These are phyloP conservation scores for Chaetomium sp. DNA, from an alignment of 2,329 filamentous ascomycete species.

Conservation along the genomic window DNA sequence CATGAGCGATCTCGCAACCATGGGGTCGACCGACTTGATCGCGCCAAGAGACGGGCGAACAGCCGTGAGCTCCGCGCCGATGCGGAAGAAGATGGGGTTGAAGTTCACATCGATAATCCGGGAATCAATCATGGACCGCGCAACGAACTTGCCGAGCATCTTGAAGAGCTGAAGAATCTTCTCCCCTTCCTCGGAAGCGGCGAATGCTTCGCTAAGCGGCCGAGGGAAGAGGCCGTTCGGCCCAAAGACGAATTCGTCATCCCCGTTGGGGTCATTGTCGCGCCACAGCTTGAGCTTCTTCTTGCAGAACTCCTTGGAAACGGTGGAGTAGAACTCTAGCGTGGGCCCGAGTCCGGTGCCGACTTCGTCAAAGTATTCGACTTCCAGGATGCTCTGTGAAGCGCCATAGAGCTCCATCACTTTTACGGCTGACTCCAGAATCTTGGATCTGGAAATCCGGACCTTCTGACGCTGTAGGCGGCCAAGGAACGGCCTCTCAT, in stretches of 20 bases:
- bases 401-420: slow-evolving; percentile 98
- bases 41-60: slow-evolving; percentile 85
- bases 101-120: slow-evolving; percentile 97
- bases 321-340: slow-evolving; percentile 95
- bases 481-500: slow-evolving; percentile 89
- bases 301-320: slow-evolving; percentile 95
- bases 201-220: slow-evolving; percentile 80
- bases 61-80: slow-evolving; percentile 68
- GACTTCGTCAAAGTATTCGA: slow-evolving; percentile 98
- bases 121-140: slow-evolving; percentile 96
- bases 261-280: slow-evolving; percentile 75
- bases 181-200: slow-evolving; percentile 75
- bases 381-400: slow-evolving; percentile 93
- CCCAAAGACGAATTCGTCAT: slow-evolving; percentile 81
- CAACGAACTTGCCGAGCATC: slow-evolving; percentile 94
- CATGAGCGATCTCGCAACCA: slow-evolving; percentile 81
- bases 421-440: slow-evolving; percentile 94
- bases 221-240: slow-evolving; percentile 86
- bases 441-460: slow-evolving; percentile 92
- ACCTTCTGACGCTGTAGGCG: slow-evolving; percentile 95
- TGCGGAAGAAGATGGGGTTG: slow-evolving; percentile 96
- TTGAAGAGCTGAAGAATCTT: slow-evolving; percentile 87
- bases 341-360: slow-evolving; percentile 95
- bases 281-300: slow-evolving; percentile 97
- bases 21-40: slow-evolving; percentile 84